These are phyloP conservation scores for Stemphylium lycopersici DNA, from an alignment of 2,329 filamentous ascomycete genomes.

Conservation along the genomic window DNA sequence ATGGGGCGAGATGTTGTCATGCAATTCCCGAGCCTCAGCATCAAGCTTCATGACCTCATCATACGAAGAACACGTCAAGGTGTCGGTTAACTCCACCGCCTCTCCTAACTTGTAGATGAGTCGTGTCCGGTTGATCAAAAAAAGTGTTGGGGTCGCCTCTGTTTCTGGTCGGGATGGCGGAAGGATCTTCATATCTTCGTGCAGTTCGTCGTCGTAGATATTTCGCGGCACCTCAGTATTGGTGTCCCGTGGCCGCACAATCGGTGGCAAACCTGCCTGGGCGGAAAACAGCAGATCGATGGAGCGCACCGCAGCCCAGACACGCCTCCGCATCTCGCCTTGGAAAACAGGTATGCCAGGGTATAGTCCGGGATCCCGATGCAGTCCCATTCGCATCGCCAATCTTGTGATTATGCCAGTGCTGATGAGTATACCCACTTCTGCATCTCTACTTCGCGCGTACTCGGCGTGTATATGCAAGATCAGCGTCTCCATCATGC, in stretches of 20 bases:
- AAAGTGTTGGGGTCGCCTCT: conserved; percentile 77
- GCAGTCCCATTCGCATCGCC: conserved; percentile 77
- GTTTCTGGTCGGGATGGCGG: conserved; percentile 70
- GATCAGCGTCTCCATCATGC: conserved; percentile 79
- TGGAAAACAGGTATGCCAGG: conserved; percentile 74
- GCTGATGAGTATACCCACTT: conserved; percentile 68
- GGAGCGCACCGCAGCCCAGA: conserved; percentile 73
- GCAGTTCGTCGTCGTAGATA: conserved; percentile 80
- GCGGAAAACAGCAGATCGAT: conserved; percentile 79
- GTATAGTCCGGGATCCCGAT: conserved; percentile 78
- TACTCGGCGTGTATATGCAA: conserved; percentile 79
- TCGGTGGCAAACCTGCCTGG: conserved; percentile 65
- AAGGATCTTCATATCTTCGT: conserved; percentile 69
- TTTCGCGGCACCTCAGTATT: conserved; percentile 79
- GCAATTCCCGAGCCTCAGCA: conserved; percentile 61
- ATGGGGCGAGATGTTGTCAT: conserved; percentile 76
- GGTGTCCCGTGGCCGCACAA: conserved; percentile 76
- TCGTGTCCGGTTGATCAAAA: conserved; percentile 76
- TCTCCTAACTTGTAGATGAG: conserved; percentile 72
- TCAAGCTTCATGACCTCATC: conserved; percentile 68
- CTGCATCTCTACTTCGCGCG: conserved; percentile 73
- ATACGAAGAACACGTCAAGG: conserved; percentile 65
- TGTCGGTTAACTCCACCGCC: conserved; percentile 72
- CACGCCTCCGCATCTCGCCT: conserved; percentile 71
- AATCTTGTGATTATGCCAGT: conserved; percentile 65